phyloP scores from a whole-genome alignment of 257 asterid genomes.

The Nicotiana sylvestris region DNA sequence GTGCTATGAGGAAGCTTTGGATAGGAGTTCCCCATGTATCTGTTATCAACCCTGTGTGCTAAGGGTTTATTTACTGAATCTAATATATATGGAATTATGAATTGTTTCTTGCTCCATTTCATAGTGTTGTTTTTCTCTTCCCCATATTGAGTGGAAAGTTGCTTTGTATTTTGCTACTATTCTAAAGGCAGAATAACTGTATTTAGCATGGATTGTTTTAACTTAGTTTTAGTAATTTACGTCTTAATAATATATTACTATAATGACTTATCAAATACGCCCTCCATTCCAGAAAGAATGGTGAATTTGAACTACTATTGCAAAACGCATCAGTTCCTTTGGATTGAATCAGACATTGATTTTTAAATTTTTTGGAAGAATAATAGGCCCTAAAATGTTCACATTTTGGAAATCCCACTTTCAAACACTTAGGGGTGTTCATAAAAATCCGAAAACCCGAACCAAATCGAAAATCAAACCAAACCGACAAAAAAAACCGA shows the following conservation, averaged over 20 bases:
- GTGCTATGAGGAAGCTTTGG: neutral
- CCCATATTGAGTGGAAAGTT: neutral
- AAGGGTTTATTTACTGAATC: conserved; percentile 5
- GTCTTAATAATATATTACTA: neutral
- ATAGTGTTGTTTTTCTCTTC: neutral
- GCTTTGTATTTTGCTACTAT: neutral
- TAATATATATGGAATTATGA: conserved; percentile 2
- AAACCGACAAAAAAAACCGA: too few species aligned
- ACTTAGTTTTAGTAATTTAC: neutral
- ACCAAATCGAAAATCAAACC: too few species aligned
- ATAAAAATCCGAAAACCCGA: too few species aligned
- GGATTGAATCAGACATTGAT: neutral
- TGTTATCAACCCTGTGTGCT: neutral
- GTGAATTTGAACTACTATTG: neutral
- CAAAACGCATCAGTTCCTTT: neutral
- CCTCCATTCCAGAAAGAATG: neutral
- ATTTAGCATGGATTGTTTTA: neutral
- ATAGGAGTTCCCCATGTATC: neutral
- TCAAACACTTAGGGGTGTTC: too few species aligned
- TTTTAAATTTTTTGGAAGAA: too few species aligned
- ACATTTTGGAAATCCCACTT: too few species aligned
- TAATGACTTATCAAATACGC: neutral
- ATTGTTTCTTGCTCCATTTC: neutral
- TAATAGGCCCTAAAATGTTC: too few species aligned
- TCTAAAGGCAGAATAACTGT: neutral